Evolutionary conservation across 1,284 basidiomycete species (phyloP).

Genomic region (Caloboletus firmus): DNA sequence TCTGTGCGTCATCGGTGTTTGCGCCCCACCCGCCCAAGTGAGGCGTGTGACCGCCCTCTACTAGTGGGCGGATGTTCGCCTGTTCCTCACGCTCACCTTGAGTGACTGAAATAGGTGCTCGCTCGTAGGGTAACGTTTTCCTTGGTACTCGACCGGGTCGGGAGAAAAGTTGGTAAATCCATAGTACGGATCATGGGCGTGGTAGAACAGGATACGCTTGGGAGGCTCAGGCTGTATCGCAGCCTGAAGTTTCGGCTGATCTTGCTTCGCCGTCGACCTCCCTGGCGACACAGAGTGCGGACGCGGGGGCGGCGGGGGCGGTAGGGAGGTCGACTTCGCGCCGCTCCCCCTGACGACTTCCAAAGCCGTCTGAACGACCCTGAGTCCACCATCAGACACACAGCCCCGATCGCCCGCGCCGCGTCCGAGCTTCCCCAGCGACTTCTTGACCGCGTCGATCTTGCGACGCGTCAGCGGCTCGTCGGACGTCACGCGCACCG

Average conservation of each 20-base stretch:
- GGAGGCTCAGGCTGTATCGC: slow-evolving; percentile 3
- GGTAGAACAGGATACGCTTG: slow-evolving; percentile 34
- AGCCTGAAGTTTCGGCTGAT: background rate
- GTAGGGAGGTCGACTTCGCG: slow-evolving; percentile 7
- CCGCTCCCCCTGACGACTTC: slow-evolving; percentile 20
- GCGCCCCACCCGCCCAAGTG: background rate
- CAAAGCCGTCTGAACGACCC: slow-evolving; percentile 28
- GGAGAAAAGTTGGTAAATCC: slow-evolving; percentile 44
- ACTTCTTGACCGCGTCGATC: slow-evolving; percentile 34
- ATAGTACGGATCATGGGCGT: slow-evolving; percentile 36
- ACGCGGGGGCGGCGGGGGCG: slow-evolving; percentile 16
- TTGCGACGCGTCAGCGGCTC: slow-evolving; percentile 28
- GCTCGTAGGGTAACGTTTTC: slow-evolving; percentile 40
- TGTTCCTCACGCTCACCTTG: slow-evolving; percentile 32
- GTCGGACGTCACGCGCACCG: slow-evolving; percentile 28
- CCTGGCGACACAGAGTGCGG: slow-evolving; percentile 24
- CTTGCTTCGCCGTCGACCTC: slow-evolving; percentile 3
- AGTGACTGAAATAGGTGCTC: slow-evolving; percentile 44
- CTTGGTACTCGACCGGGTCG: slow-evolving; percentile 38
- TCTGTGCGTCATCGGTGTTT: slow-evolving; percentile 13
- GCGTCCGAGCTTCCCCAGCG: slow-evolving; percentile 24
- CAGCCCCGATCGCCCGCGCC: slow-evolving; percentile 29
- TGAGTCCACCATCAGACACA: slow-evolving; percentile 31
- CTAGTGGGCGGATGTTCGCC: background rate
- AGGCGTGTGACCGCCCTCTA: background rate